These are phyloP conservation scores for Chaetomium strumarium DNA, from an alignment of 2,329 filamentous ascomycete species.

Conservation along the genomic window DNA sequence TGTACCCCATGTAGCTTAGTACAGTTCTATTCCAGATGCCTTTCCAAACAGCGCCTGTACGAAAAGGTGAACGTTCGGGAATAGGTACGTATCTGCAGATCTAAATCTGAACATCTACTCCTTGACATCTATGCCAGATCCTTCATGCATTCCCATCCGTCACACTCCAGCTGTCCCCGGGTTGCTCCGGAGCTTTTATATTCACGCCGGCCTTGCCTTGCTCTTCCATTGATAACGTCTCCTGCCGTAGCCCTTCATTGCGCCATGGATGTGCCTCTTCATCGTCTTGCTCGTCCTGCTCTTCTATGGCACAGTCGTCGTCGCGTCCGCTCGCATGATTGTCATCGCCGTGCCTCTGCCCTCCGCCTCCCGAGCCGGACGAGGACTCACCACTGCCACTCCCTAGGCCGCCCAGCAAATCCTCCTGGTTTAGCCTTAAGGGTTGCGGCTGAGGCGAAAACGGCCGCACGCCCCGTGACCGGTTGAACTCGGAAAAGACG, in stretches of 20 bases:
- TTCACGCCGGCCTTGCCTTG: conserved; percentile 14
- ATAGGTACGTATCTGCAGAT: too few relatives aligned
- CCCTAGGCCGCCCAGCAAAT: conserved; percentile 25
- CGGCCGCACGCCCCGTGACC: conserved; percentile 47
- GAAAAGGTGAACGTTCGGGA: too few relatives aligned
- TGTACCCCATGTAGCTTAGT: not conserved
- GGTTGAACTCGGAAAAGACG: conserved; percentile 51
- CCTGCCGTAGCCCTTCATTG: conserved; percentile 21
- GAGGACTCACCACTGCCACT: conserved; percentile 2
- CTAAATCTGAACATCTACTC: too few relatives aligned
- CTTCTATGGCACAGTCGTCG: conserved; percentile 8
- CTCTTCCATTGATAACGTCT: conserved; percentile 15
- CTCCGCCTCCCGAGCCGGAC: not conserved
- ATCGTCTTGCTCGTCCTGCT: conserved; percentile 16
- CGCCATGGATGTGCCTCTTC: conserved; percentile 25
- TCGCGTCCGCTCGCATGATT: not conserved
- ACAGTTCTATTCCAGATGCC: not conserved
- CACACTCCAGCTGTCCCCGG: conserved; percentile 20
- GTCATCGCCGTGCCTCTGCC: not conserved
- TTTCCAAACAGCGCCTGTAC: too few relatives aligned
- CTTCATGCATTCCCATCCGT: conserved; percentile 1
- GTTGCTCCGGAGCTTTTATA: conserved; percentile 17
- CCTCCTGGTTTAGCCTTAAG: conserved; percentile 30
- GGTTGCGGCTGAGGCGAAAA: conserved; percentile 51
- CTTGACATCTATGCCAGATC: not conserved